Conservation (phyloP, 2,329 filamentous ascomycete species). For the Alternaria sp. region DNA sequence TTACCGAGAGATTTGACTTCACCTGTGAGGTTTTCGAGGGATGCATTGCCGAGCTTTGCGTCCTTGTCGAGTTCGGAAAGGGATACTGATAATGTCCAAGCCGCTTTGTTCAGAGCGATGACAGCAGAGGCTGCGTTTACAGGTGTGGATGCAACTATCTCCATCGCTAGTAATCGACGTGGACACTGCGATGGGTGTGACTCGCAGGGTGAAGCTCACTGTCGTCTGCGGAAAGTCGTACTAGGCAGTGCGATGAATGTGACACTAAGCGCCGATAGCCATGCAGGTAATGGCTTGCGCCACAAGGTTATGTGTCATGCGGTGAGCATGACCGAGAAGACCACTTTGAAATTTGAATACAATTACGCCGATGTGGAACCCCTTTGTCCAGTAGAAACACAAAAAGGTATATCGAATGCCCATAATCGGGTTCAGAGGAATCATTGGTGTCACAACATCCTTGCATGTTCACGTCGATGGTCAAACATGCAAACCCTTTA, state of each 20-base stretch:
- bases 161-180: slow-evolving; percentile 13
- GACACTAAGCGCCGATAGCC: neutral
- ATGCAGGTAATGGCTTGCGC: slow-evolving; percentile 4
- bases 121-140: slow-evolving; percentile 18
- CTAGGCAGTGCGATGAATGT: slow-evolving; percentile 1
- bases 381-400: neutral
- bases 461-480: neutral
- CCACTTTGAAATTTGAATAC: neutral
- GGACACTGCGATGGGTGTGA: neutral
- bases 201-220: neutral
- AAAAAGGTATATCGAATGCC: neutral
- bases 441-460: neutral
- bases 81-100: slow-evolving; percentile 26
- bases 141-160: slow-evolving; percentile 3
- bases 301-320: neutral
- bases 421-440: neutral
- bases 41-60: slow-evolving; percentile 13
- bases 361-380: neutral
- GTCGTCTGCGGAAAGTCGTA: neutral
- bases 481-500: neutral
- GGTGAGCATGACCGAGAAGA: neutral
- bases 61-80: slow-evolving; percentile 25
- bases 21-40: slow-evolving; percentile 16
- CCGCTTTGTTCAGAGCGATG: slow-evolving; percentile 24
- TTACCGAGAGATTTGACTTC: slow-evolving; percentile 30